Conservation (phyloP, 768 basidiomycete genomes). For the Xerocomellus chrysenteron region DNA sequence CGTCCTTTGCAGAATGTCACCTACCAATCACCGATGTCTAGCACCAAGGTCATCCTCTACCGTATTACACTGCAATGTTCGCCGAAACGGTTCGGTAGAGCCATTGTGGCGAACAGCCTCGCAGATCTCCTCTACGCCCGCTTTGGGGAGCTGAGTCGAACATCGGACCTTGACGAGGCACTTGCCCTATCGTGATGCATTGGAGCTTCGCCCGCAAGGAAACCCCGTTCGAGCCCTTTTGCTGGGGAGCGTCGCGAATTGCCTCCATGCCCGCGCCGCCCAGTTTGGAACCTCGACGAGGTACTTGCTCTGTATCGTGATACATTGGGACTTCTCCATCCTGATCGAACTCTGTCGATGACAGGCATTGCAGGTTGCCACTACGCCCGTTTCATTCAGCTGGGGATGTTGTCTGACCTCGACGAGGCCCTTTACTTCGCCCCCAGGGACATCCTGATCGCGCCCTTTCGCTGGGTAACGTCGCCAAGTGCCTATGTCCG, state of each 20-base stretch:
- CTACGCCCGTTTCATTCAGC: too few species aligned
- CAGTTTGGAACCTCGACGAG: background rate
- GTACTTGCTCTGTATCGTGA: too few species aligned
- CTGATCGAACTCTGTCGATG: too few species aligned
- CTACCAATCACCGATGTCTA: background rate
- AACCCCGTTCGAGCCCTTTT: background rate
- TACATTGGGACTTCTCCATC: too few species aligned
- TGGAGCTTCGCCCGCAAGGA: background rate
- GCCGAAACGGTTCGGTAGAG: background rate
- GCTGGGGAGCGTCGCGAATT: background rate
- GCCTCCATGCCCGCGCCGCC: background rate
- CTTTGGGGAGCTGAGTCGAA: background rate
- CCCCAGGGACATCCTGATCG: too few species aligned
- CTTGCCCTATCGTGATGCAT: background rate
- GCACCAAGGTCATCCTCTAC: background rate
- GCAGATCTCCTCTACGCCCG: background rate
- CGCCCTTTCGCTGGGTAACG: too few species aligned
- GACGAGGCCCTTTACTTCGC: too few species aligned
- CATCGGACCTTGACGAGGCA: background rate
- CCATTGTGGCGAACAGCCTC: background rate
- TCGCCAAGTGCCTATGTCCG: too few species aligned
- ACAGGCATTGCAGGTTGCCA: too few species aligned
- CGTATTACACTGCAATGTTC: background rate
- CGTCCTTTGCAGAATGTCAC: background rate
- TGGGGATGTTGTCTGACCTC: too few species aligned